These are phyloP conservation scores for Colletotrichum sp. DNA, from an alignment of 2,329 filamentous ascomycete species.

Conservation along the genomic window DNA sequence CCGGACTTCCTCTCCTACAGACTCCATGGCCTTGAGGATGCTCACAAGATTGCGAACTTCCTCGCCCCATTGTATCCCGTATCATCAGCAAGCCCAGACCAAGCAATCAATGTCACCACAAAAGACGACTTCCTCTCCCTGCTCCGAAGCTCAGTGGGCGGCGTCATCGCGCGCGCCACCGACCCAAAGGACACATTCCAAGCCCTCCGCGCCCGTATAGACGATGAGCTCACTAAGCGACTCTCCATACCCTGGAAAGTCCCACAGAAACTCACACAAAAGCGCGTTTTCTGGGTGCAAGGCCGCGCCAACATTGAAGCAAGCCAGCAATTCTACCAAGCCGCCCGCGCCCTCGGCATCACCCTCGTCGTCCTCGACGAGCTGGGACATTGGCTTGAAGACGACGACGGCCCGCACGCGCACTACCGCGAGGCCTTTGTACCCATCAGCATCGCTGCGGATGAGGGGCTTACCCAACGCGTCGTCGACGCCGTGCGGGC, in stretches of 20 bases:
- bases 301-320: background rate
- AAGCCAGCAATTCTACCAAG: background rate
- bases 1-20: background rate
- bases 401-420: slow-evolving; percentile 19
- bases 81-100: background rate
- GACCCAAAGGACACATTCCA: background rate
- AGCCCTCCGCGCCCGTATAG: background rate
- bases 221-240: background rate
- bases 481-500: slow-evolving; percentile 31
- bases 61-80: background rate
- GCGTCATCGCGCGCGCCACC: background rate
- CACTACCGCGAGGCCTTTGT: slow-evolving; percentile 37
- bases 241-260: background rate
- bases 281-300: background rate
- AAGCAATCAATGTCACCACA: background rate
- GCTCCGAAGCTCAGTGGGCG: background rate
- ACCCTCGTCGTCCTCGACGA: slow-evolving; percentile 39
- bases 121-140: background rate
- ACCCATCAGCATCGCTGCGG: slow-evolving; percentile 28
- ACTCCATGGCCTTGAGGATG: background rate
- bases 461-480: slow-evolving; percentile 29
- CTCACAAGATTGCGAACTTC: background rate
- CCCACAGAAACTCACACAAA: background rate
- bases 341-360: slow-evolving; percentile 34
- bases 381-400: slow-evolving; percentile 42